Conservation (phyloP, 805 yeast species). For the Suhomyces prunicola region DNA sequence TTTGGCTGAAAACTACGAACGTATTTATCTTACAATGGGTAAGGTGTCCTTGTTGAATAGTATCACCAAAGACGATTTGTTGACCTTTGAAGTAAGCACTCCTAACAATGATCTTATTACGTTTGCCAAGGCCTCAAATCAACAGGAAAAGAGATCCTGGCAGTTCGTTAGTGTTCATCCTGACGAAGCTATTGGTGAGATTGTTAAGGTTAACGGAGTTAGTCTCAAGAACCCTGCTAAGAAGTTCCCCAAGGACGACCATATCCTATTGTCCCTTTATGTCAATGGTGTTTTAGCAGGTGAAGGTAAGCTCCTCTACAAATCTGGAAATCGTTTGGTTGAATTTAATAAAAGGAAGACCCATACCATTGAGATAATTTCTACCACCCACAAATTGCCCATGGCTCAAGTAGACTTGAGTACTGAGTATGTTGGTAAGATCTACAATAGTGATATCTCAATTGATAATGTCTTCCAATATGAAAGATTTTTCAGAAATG, state of each 20-base stretch:
- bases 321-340: conserved; percentile 44
- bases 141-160: conserved; percentile 52
- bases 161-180: conserved; percentile 69
- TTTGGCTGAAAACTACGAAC: conserved; percentile 54
- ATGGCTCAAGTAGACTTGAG: conserved; percentile 51
- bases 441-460: conserved; percentile 55
- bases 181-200: conserved; percentile 70
- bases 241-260: conserved; percentile 46
- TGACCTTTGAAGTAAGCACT: conserved; percentile 54
- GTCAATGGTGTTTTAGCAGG: conserved; percentile 64
- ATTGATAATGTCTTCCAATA: conserved; percentile 55
- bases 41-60: conserved; percentile 36
- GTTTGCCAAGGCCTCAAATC: conserved; percentile 71
- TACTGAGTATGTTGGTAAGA: conserved; percentile 66
- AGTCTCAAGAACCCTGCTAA: conserved; percentile 35
- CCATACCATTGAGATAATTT: conserved; percentile 43
- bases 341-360: conserved; percentile 45
- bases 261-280: conserved; percentile 52
- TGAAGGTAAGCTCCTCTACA: conserved; percentile 52
- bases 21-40: conserved; percentile 59
- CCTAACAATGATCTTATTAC: conserved; percentile 47
- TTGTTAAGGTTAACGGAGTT: conserved; percentile 60
- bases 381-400: conserved; percentile 33
- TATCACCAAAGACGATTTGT: conserved; percentile 34
- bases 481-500: conserved; percentile 45